These are phyloP conservation scores for Phytopythium aichiense DNA, from an alignment of 352 stramenopile species.

Conservation along the genomic window DNA sequence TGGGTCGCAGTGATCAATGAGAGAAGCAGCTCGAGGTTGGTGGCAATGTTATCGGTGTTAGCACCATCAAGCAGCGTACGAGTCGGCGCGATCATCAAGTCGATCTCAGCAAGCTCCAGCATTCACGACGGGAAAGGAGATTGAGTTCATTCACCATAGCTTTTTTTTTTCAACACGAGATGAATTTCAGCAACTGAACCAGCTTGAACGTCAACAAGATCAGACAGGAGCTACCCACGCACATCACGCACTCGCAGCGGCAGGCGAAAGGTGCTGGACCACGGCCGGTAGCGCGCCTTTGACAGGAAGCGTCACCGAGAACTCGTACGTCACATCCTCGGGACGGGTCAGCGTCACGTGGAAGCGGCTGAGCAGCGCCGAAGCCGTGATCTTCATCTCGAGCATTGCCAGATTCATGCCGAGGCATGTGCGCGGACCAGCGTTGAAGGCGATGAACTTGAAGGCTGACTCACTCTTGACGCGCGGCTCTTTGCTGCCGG, in stretches of 20 bases:
- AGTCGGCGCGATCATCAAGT: no score
- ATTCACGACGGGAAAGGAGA: no score
- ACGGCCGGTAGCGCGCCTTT: constrained; percentile 9
- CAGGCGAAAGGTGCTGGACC: constrained; percentile 12
- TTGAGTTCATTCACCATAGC: neutral
- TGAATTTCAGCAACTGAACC: neutral
- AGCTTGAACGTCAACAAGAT: neutral
- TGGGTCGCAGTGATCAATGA: no score
- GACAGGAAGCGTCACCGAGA: constrained; percentile 28
- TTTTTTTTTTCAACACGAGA: neutral
- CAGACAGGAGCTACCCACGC: neutral
- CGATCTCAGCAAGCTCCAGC: no score
- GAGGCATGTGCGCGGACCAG: constrained; percentile 57
- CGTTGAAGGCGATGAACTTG: constrained; percentile 68
- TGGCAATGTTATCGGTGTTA: no score
- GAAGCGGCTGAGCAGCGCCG: constrained; percentile 57
- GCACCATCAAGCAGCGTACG: no score
- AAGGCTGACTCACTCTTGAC: constrained; percentile 37
- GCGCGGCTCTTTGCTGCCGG: no score
- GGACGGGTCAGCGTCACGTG: constrained; percentile 16
- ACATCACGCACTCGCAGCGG: neutral
- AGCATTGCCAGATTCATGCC: constrained; percentile 54
- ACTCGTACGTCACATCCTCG: constrained; percentile 26
- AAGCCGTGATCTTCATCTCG: constrained; percentile 57
- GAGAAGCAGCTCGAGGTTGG: no score